Conservation (phyloP, 2,329 filamentous ascomycete genomes). For the Pyrenochaeta sp. region DNA sequence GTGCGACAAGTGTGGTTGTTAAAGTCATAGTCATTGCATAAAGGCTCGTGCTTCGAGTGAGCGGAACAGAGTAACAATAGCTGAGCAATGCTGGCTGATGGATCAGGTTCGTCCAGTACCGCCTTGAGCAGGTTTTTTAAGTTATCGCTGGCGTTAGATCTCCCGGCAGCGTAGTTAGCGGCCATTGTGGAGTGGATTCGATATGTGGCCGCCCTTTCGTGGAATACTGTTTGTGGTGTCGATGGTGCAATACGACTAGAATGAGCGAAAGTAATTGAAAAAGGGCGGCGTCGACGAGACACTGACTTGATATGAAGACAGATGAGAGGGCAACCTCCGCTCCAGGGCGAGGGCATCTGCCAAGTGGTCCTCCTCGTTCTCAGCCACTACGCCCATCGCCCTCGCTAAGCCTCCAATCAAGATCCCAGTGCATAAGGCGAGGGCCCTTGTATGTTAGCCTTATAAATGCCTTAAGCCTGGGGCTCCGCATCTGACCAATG, state of each 20-base stretch:
- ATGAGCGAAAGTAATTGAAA: neutral
- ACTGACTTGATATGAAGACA: neutral
- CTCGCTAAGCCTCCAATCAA: neutral
- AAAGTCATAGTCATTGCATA: neutral
- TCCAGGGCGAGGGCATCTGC: neutral
- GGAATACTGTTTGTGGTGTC: too few species aligned
- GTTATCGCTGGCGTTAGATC: too few species aligned
- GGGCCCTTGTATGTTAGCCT: neutral
- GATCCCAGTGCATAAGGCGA: neutral
- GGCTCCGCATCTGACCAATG: too few species aligned
- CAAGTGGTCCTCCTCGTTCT: neutral
- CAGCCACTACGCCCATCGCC: neutral
- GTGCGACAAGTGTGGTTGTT: neutral
- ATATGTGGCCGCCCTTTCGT: too few species aligned
- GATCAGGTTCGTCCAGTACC: too few species aligned
- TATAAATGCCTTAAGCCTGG: too few species aligned
- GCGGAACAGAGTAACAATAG: neutral
- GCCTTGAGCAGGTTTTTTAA: too few species aligned
- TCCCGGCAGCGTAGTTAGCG: too few species aligned
- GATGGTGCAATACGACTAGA: neutral
- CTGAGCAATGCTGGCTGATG: neutral
- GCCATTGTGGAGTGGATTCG: too few species aligned
- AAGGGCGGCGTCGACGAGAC: neutral
- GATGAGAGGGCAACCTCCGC: neutral
- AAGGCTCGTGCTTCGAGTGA: neutral